phyloP scores from a whole-genome alignment of 352 stramenopile species.

The Phytophthora cactorum region DNA sequence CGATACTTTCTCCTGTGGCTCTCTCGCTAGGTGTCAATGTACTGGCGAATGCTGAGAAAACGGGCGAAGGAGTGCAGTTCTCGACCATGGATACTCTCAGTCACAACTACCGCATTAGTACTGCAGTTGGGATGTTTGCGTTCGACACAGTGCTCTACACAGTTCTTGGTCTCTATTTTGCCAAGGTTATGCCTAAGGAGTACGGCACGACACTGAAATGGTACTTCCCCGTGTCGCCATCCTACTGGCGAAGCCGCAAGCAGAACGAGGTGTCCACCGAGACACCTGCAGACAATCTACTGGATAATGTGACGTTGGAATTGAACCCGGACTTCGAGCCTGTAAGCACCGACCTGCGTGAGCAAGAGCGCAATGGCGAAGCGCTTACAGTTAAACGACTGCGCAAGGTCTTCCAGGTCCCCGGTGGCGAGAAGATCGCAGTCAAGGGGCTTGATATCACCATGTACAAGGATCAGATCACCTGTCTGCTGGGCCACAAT shows the following conservation, averaged over 20 bases:
- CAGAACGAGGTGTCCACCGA: not conserved
- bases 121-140: conserved; percentile 72
- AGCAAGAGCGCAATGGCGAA: conserved; percentile 53
- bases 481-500: conserved; percentile 93
- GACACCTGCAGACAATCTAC: conserved; percentile 7
- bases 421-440: conserved; percentile 52
- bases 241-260: conserved; percentile 36
- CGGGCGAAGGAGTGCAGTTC: conserved; percentile 37
- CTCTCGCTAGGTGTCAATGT: conserved; percentile 68
- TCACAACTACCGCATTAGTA: conserved; percentile 80
- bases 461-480: too few relatives aligned
- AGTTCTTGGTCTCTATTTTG: conserved; percentile 89
- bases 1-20: conserved; percentile 61
- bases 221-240: conserved; percentile 89
- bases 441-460: conserved; percentile 90
- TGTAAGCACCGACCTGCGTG: conserved; percentile 38
- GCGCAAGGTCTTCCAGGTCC: conserved; percentile 77
- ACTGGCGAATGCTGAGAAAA: conserved; percentile 54
- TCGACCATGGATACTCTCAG: conserved; percentile 38
- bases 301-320: conserved; percentile 31
- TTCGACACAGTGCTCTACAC: conserved; percentile 92
- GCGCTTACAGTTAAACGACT: conserved; percentile 58
- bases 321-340: conserved; percentile 43
- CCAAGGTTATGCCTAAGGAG: conserved; percentile 91
- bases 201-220: conserved; percentile 89